phyloP scores from a whole-genome alignment of 805 yeast species.

The Pichia cabralensis region DNA sequence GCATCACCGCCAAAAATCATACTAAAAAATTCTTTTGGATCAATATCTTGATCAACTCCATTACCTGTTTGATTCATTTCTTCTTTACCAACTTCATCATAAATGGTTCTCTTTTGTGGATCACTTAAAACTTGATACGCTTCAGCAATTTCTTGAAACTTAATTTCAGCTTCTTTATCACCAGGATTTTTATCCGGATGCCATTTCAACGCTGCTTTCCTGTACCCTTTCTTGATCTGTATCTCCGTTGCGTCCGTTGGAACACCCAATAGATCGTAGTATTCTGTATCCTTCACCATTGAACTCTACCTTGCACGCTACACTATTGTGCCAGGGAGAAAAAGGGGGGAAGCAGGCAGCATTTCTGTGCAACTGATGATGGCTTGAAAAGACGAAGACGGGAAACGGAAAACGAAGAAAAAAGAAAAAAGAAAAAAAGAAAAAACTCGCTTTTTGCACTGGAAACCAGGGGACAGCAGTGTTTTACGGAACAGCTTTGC shows the following conservation, averaged over 20 bases:
- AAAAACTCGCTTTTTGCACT: no score
- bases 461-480: no score
- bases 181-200: conserved; percentile 80
- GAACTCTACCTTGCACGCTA: no score
- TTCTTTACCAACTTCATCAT: conserved; percentile 69
- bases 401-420: no score
- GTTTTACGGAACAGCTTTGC: no score
- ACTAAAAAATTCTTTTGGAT: conserved; percentile 61
- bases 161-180: conserved; percentile 65
- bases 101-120: conserved; percentile 49
- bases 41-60: conserved; percentile 53
- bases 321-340: no score
- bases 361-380: no score
- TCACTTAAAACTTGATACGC: conserved; percentile 75
- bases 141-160: conserved; percentile 52
- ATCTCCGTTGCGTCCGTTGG: conserved; percentile 46
- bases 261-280: conserved; percentile 60
- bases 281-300: conserved; percentile 70
- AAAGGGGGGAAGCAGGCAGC: no score
- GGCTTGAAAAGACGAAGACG: no score
- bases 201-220: conserved; percentile 63
- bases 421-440: no score
- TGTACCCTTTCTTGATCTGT: conserved; percentile 70
- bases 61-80: conserved; percentile 33
- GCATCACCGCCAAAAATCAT: conserved; percentile 86